A percentile compares a stretch with the other conserved stretches of the same genome.
Conservation (phyloP, 306 rosid species). For the Trifolium fragiferum region DNA sequence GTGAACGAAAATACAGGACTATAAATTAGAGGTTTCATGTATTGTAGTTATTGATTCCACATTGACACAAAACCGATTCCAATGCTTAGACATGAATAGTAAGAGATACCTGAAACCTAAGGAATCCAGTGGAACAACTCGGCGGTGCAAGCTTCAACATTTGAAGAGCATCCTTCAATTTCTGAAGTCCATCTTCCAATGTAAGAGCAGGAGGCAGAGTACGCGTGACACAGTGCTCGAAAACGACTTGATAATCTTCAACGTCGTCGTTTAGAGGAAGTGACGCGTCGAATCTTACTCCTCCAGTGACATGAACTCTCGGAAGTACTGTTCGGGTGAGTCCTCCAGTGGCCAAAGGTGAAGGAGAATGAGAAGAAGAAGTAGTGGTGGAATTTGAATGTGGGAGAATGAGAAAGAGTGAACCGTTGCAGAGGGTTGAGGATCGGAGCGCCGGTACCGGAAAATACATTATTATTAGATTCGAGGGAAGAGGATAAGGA, state of each 20-base stretch:
- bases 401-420: background rate
- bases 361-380: background rate
- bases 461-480: slow-evolving; percentile 1
- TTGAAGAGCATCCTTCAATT: slow-evolving; percentile 64
- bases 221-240: slow-evolving; percentile 73
- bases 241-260: slow-evolving; percentile 54
- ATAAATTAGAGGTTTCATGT: background rate
- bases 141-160: slow-evolving; percentile 65
- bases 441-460: background rate
- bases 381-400: slow-evolving; percentile 14
- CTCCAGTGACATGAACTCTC: slow-evolving; percentile 34
- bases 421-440: background rate
- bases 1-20: background rate
- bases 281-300: slow-evolving; percentile 49
- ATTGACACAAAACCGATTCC: background rate
- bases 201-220: slow-evolving; percentile 78
- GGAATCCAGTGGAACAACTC: slow-evolving; percentile 55
- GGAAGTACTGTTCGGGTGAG: background rate
- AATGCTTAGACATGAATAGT: background rate
- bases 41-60: background rate
- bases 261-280: slow-evolving; percentile 36
- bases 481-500: background rate
- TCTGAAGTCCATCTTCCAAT: slow-evolving; percentile 69
- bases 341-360: background rate
- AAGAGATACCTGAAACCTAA: slow-evolving; percentile 74